Conservation (phyloP, 352 stramenopile species). For the Globisporangium paroecandrum region DNA sequence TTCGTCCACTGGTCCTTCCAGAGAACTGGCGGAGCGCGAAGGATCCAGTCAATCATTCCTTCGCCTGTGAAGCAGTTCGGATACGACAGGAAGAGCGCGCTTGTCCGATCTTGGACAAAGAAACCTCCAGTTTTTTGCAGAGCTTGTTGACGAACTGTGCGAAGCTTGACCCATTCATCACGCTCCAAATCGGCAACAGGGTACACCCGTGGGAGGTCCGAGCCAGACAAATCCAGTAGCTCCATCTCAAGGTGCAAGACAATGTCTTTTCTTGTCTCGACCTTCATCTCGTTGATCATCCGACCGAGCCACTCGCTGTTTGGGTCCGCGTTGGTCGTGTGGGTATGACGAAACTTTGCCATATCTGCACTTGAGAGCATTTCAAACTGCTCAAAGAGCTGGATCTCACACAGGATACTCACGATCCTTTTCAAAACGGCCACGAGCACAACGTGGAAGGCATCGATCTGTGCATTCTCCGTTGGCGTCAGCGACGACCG, state of each 20-base stretch:
- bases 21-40: slow-evolving; percentile 34
- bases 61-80: slow-evolving; percentile 57
- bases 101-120: slow-evolving; percentile 54
- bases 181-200: slow-evolving; percentile 19
- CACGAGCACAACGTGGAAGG: slow-evolving; percentile 46
- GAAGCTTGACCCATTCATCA: slow-evolving; percentile 52
- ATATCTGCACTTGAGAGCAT: slow-evolving; percentile 40
- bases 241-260: slow-evolving; percentile 64
- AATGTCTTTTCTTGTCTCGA: slow-evolving; percentile 53
- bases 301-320: slow-evolving; percentile 53
- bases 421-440: slow-evolving; percentile 56
- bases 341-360: slow-evolving; percentile 43
- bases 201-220: slow-evolving; percentile 19
- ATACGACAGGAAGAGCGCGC: slow-evolving; percentile 27
- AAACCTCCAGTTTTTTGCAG: slow-evolving; percentile 42
- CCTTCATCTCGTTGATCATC: slow-evolving; percentile 49
- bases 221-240: slow-evolving; percentile 45
- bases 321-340: slow-evolving; percentile 43
- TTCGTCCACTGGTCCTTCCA: slow-evolving; percentile 56
- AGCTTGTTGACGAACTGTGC: slow-evolving; percentile 38
- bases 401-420: slow-evolving; percentile 49
- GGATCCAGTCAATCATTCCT: slow-evolving; percentile 63
- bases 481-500: slow-evolving; percentile 47
- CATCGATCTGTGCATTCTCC: slow-evolving; percentile 61
- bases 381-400: slow-evolving; percentile 63